phyloP scores from a whole-genome alignment of 177 flowering plant genomes.

The Vitis hybrid region DNA sequence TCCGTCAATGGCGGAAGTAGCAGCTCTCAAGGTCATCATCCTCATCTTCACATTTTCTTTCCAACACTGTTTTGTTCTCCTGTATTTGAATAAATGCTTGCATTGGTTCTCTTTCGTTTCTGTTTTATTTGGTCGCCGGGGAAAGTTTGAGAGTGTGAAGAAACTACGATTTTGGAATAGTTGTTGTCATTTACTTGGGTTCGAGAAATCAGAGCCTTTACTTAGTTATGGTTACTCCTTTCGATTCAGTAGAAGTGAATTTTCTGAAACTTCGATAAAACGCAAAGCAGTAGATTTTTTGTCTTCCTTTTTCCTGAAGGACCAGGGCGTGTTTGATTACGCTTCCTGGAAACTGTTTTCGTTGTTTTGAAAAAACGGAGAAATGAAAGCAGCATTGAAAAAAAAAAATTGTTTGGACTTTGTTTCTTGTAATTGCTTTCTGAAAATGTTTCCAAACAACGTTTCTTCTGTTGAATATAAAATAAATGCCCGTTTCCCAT shows the following conservation, averaged over 20 bases:
- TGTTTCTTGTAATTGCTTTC: too few species aligned
- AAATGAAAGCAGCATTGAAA: too few species aligned
- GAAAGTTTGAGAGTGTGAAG: neutral
- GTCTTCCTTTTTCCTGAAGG: neutral
- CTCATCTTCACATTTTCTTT: neutral
- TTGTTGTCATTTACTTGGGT: neutral
- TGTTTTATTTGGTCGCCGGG: neutral
- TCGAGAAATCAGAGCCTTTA: neutral
- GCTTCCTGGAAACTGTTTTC: too few species aligned
- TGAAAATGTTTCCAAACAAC: too few species aligned
- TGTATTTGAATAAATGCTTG: neutral
- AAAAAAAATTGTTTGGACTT: too few species aligned
- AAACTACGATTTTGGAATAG: neutral
- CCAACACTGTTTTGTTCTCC: neutral
- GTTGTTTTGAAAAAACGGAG: too few species aligned
- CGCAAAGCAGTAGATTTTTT: neutral
- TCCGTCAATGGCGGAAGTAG: slow-evolving; percentile 41
- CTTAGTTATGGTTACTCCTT: neutral
- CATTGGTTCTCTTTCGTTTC: neutral
- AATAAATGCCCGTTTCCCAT: too few species aligned
- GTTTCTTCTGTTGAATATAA: too few species aligned
- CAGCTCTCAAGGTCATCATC: slow-evolving; percentile 36
- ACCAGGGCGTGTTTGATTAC: too few species aligned
- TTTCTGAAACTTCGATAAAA: too few species aligned
- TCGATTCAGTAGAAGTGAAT: neutral